Conservation (phyloP, 805 yeast species). For the Starmerella riodocensis region DNA sequence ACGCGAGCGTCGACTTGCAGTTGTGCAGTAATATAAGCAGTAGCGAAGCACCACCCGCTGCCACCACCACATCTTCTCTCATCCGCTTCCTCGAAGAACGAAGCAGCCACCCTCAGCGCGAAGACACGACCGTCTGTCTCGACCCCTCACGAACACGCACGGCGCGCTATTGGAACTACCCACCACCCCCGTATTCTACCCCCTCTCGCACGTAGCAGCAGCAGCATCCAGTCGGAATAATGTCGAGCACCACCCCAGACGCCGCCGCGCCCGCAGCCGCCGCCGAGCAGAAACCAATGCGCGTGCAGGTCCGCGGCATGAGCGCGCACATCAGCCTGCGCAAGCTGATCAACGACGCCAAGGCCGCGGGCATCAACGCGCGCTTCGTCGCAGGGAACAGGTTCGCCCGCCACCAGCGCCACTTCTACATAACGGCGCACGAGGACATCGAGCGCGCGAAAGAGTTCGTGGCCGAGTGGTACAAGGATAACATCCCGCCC, state of each 20-base stretch:
- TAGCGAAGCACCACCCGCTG: too few relatives aligned
- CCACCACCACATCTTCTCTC: too few relatives aligned
- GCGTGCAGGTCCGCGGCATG: not conserved
- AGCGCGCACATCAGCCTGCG: not conserved
- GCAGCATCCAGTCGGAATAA: too few relatives aligned
- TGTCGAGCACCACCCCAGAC: not conserved
- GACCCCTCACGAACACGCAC: too few relatives aligned
- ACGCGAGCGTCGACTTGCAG: too few relatives aligned
- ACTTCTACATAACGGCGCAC: slow-evolving; percentile 1
- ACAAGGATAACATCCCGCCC: slow-evolving; percentile 1
- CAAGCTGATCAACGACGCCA: not conserved
- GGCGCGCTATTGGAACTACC: too few relatives aligned
- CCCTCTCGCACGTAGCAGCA: too few relatives aligned
- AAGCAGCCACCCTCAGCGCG: too few relatives aligned
- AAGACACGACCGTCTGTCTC: too few relatives aligned
- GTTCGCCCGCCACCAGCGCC: not conserved
- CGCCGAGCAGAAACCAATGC: not conserved
- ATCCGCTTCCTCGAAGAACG: too few relatives aligned
- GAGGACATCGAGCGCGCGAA: slow-evolving; percentile 1
- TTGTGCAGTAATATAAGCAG: too few relatives aligned
- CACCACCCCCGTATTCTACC: too few relatives aligned
- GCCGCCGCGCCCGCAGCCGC: not conserved
- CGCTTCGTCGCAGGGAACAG: slow-evolving; percentile 1
- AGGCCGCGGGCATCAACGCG: not conserved
- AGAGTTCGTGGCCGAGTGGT: slow-evolving; percentile 2